Evolutionary conservation across 306 rosid species (phyloP).

Genomic region (Urtica urens): DNA sequence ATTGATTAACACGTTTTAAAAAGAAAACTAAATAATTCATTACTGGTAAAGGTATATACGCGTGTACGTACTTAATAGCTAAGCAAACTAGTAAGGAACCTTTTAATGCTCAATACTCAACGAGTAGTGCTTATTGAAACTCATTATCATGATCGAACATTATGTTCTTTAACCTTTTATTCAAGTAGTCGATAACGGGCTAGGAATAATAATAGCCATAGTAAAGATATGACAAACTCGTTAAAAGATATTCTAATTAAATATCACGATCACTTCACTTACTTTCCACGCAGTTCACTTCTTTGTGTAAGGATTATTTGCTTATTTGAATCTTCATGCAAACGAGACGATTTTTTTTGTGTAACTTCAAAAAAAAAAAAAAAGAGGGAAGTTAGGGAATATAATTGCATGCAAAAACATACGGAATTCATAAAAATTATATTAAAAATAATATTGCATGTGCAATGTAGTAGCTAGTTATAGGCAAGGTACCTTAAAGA

Average conservation of each 20-base stretch:
- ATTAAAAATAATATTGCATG: background rate
- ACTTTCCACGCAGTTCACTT: too few species aligned
- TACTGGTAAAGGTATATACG: background rate
- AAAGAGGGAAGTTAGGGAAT: background rate
- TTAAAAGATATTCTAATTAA: too few species aligned
- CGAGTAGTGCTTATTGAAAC: background rate
- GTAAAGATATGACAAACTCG: too few species aligned
- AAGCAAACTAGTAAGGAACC: background rate
- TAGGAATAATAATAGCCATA: too few species aligned
- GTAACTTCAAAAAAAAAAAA: background rate
- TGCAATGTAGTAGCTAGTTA: background rate
- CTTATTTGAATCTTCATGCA: too few species aligned
- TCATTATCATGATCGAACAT: constrained; percentile 1
- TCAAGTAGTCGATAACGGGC: background rate
- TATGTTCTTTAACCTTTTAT: background rate
- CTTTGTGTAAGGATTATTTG: too few species aligned
- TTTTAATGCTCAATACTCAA: background rate
- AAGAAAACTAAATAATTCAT: background rate
- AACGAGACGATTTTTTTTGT: too few species aligned
- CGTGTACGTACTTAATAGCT: background rate
- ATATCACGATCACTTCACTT: too few species aligned
- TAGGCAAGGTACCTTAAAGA: constrained; percentile 5
- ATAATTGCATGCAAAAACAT: background rate
- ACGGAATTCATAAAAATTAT: too few species aligned
- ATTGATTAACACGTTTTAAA: too few species aligned